Evolutionary conservation across 176 grass and related monocot species (phyloP), one percentile per base, ranked within the genome.

Genomic region (Poa pratensis): DNA sequence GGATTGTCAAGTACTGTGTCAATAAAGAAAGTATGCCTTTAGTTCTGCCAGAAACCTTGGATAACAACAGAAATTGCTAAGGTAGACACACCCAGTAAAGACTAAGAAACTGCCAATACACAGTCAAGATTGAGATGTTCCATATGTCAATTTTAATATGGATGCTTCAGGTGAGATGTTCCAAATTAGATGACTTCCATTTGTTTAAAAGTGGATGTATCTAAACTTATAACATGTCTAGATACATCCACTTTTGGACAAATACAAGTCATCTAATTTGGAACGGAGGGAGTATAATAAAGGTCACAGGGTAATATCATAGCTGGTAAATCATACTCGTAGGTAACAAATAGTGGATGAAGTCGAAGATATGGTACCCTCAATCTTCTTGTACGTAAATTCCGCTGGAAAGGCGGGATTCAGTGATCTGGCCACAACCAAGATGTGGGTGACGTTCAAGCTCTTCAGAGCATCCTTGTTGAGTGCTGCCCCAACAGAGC

Each of bases 381-480:
- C 89, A 5, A 98, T 94, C 83, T 95, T 95, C 86, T 92, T 98
- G 87, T 95, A 98, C 6, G 75, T 84, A 63, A 98, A 94, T 68
- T 98, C 91, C 30, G 84, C 15, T 18, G 93, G 91, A 81, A 83
- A 95, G n/a, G 87, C 68, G 10, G 96, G 91, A 62, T 83, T 80
- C 23, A 98, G 81, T 77, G 96, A 98, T 85, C 84, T 89, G 26
- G 93, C 93, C 16, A 94, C 91, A 15, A 89, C 87, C 59, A 98
- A 83, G 57, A 98, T 43, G 65, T 95, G 91, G 43, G 91, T 95
- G 62, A 98, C 80, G 89, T 94, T 98, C 23, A 98, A 70, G 14
- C 48, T 87, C 69, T 95, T 94, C 30, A 98, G 62, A 48, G 76
- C 59, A 13, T 92, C 83, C 87, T 92, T 95, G 18, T 98, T 98